Conservation (phyloP, 2,329 filamentous ascomycete genomes). For the Nemania abortiva region DNA sequence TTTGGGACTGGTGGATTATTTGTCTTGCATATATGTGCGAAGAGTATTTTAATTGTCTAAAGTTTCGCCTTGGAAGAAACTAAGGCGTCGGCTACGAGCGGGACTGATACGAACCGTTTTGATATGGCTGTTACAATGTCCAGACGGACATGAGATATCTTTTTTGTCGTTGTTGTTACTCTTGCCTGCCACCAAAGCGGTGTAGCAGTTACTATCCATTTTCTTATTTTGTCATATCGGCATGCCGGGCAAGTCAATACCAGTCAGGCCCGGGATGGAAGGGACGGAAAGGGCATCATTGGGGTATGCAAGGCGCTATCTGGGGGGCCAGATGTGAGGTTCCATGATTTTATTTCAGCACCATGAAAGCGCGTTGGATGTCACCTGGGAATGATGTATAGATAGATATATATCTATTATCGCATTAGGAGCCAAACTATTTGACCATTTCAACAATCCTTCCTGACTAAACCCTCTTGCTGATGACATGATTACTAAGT, state of each 20-base stretch:
- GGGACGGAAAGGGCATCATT: constrained; percentile 28
- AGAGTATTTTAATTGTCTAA: constrained; percentile 37
- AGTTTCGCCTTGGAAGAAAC: constrained; percentile 28
- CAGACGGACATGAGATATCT: constrained; percentile 30
- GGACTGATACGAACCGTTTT: constrained; percentile 24
- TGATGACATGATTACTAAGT: neutral
- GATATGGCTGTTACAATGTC: constrained; percentile 22
- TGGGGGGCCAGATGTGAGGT: constrained; percentile 20
- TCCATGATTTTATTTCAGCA: constrained; percentile 19
- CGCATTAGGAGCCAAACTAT: constrained; percentile 18
- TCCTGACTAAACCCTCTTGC: neutral
- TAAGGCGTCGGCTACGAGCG: constrained; percentile 31
- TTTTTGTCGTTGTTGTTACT: constrained; percentile 25
- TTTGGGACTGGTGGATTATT: constrained; percentile 36
- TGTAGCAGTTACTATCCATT: constrained; percentile 28
- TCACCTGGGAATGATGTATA: constrained; percentile 30
- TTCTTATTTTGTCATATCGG: constrained; percentile 29
- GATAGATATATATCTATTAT: constrained; percentile 34
- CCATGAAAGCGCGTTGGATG: constrained; percentile 15
- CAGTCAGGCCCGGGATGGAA: constrained; percentile 24
- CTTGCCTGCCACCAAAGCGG: constrained; percentile 17
- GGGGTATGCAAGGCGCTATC: constrained; percentile 38
- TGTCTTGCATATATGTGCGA: constrained; percentile 39
- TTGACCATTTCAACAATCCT: neutral
- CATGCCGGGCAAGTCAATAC: constrained; percentile 26